A percentile compares a stretch with the other conserved stretches of the same genome.
phyloP scores from a whole-genome alignment of 805 yeast genomes.

The Spathaspora sp. region DNA sequence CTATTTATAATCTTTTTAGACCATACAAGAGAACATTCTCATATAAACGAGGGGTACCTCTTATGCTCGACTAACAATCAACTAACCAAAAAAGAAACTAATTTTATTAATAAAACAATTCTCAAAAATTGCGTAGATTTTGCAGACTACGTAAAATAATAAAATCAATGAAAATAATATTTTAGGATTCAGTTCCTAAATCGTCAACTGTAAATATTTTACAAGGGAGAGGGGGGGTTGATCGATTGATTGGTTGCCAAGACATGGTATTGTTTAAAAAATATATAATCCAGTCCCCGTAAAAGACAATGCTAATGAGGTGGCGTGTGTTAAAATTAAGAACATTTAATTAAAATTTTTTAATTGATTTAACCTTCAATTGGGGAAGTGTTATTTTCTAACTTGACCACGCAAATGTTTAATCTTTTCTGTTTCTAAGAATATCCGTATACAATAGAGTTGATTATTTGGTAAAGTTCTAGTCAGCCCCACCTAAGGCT shows the following conservation, averaged over 20 bases:
- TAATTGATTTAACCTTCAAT: not conserved
- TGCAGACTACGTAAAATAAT: not conserved
- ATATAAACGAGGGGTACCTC: not conserved
- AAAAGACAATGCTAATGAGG: not conserved
- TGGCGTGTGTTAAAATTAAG: not conserved
- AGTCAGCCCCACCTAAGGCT: not conserved
- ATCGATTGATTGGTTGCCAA: not conserved
- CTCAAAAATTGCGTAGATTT: not conserved
- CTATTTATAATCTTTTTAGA: conserved; percentile 1
- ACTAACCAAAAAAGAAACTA: not conserved
- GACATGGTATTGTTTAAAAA: too few relatives aligned
- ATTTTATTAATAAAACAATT: not conserved
- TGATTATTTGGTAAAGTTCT: too few relatives aligned
- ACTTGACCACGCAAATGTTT: not conserved
- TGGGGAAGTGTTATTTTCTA: not conserved
- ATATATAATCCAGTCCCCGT: not conserved
- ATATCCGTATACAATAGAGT: not conserved
- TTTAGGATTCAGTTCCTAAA: conserved; percentile 1
- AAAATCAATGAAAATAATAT: not conserved
- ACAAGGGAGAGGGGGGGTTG: not conserved
- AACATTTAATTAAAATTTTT: too few relatives aligned
- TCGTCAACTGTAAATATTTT: not conserved
- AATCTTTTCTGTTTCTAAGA: not conserved
- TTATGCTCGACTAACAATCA: not conserved
- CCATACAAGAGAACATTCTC: not conserved